Evolutionary conservation across 192 early-diverging fungal genomes (phyloP).

Genomic region (Coemansia guatemalensis): DNA sequence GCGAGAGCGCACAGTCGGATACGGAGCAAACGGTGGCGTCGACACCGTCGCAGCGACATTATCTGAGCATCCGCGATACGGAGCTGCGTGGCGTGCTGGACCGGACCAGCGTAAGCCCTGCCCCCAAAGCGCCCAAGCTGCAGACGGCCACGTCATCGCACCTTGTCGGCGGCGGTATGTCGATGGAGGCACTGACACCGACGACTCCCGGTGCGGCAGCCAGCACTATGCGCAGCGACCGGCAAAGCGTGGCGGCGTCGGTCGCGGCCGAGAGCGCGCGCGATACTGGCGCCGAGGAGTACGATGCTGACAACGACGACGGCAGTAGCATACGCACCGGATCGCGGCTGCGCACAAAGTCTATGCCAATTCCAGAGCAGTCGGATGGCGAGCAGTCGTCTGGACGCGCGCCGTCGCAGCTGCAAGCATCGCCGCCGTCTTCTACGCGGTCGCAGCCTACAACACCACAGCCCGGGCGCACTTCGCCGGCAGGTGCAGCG

Average conservation of each 20-base stretch:
- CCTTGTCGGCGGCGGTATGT: slow-evolving; percentile 47
- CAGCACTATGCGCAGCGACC: slow-evolving; percentile 38
- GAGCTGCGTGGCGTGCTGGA: slow-evolving; percentile 50
- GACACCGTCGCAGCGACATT: slow-evolving; percentile 32
- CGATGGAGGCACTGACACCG: slow-evolving; percentile 33
- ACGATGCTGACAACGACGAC: background rate
- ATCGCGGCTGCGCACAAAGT: slow-evolving; percentile 9
- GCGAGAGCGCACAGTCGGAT: slow-evolving; percentile 30
- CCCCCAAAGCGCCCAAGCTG: slow-evolving; percentile 27
- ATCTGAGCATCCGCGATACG: slow-evolving; percentile 48
- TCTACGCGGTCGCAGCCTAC: slow-evolving; percentile 10
- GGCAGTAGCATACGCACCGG: background rate
- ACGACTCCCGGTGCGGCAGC: slow-evolving; percentile 14
- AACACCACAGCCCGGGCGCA: slow-evolving; percentile 10
- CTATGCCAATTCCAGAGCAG: slow-evolving; percentile 10
- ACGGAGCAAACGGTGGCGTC: slow-evolving; percentile 30
- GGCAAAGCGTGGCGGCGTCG: slow-evolving; percentile 37
- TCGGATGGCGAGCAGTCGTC: background rate
- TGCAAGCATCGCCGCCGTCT: background rate
- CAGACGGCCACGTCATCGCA: slow-evolving; percentile 11
- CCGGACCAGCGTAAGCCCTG: slow-evolving; percentile 47
- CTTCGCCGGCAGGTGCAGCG: background rate
- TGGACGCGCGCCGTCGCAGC: background rate
- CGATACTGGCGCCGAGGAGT: background rate
- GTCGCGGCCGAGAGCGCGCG: slow-evolving; percentile 32